These are phyloP conservation scores for Quercus phellos DNA, from an alignment of 331 rosid genomes.

Conservation along the genomic window DNA sequence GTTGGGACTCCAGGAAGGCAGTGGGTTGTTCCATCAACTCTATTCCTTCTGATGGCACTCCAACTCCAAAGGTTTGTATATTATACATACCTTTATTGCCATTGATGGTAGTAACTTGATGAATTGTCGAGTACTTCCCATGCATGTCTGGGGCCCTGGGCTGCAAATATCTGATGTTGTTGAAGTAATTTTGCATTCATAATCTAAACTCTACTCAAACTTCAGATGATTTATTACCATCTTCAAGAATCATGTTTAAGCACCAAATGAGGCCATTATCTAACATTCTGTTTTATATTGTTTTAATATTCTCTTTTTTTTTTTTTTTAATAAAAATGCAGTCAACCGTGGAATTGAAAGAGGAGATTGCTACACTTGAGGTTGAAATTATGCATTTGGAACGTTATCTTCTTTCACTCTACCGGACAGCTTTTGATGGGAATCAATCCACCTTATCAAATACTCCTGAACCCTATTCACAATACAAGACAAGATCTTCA, in stretches of 20 bases:
- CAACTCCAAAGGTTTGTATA: slow-evolving; percentile 22
- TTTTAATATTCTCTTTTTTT: background rate
- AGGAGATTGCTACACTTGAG: slow-evolving; percentile 29
- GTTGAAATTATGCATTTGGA: slow-evolving; percentile 25
- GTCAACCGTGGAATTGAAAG: slow-evolving; percentile 28
- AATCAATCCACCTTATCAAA: slow-evolving; percentile 3
- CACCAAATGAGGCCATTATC: background rate
- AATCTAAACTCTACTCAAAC: background rate
- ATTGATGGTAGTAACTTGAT: background rate
- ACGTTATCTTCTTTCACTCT: slow-evolving; percentile 29
- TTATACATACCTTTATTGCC: background rate
- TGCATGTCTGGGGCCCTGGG: background rate
- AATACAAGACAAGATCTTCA: background rate
- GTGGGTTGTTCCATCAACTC: slow-evolving; percentile 5
- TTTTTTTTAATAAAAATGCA: background rate
- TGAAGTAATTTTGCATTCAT: background rate
- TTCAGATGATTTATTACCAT: background rate
- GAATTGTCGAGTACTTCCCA: background rate
- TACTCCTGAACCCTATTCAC: slow-evolving; percentile 7
- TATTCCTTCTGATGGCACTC: slow-evolving; percentile 12
- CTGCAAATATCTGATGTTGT: background rate
- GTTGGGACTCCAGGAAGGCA: slow-evolving; percentile 17
- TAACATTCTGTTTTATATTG: background rate
- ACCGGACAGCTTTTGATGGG: slow-evolving; percentile 26
- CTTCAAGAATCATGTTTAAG: background rate